These are phyloP conservation scores for Lepidium sativum DNA, from an alignment of 345 rosid genomes.

Conservation along the genomic window DNA sequence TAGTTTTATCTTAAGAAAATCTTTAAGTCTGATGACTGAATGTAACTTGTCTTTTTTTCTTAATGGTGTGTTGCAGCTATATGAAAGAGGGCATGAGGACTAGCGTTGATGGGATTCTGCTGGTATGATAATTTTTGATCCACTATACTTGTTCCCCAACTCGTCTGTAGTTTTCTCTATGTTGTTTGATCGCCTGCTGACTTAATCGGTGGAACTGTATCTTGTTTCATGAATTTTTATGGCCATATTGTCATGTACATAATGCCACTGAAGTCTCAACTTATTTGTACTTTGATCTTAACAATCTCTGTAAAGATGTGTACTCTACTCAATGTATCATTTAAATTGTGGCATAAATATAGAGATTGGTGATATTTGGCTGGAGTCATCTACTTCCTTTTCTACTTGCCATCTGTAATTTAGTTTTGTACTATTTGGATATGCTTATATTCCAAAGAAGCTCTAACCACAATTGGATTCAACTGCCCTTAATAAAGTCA, in stretches of 20 bases:
- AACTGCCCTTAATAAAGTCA: not conserved
- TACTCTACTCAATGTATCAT: not conserved
- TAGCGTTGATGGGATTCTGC: constrained; percentile 85
- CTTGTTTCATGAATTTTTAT: constrained; percentile 1
- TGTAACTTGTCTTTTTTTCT: constrained; percentile 1
- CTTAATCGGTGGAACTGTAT: not conserved
- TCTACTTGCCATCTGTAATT: not conserved
- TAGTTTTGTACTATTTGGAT: not conserved
- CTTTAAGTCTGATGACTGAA: not conserved
- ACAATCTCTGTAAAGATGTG: not conserved
- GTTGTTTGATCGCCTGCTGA: not conserved
- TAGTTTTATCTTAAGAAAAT: not conserved
- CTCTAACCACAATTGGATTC: not conserved
- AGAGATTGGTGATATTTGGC: not conserved
- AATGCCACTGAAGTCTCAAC: not conserved
- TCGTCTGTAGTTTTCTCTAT: not conserved
- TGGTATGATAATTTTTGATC: constrained; percentile 39
- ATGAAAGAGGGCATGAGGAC: constrained; percentile 98
- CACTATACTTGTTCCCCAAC: not conserved
- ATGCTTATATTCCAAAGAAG: not conserved
- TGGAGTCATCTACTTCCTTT: not conserved
- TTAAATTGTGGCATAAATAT: not conserved
- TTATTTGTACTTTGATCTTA: not conserved
- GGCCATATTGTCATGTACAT: not conserved
- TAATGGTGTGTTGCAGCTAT: constrained; percentile 43